Evolutionary conservation across 208 protist species (phyloP).

Genomic region (Trypanosoma theileri): DNA sequence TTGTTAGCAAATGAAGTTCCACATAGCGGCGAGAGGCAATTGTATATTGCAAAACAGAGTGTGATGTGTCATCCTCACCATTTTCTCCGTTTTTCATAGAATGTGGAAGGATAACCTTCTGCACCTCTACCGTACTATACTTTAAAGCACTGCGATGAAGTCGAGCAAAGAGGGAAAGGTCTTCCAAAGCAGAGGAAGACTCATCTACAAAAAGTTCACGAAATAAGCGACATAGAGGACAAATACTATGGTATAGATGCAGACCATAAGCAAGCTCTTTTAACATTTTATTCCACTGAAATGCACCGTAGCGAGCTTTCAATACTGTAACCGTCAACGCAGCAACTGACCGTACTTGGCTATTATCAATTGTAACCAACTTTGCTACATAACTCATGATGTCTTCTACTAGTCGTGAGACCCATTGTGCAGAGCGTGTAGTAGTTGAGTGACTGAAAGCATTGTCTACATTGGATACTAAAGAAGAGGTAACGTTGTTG

Average conservation of each 20-base stretch:
- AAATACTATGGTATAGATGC: slow-evolving; percentile 36
- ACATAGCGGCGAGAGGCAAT: slow-evolving; percentile 48
- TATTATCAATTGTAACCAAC: slow-evolving; percentile 2
- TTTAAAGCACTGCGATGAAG: slow-evolving; percentile 31
- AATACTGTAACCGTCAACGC: slow-evolving; percentile 35
- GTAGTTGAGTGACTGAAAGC: background rate
- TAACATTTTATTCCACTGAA: slow-evolving; percentile 44
- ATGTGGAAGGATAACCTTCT: slow-evolving; percentile 18
- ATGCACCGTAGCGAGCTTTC: slow-evolving; percentile 35
- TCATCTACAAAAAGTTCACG: slow-evolving; percentile 45
- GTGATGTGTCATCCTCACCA: background rate
- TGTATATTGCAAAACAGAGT: slow-evolving; percentile 27
- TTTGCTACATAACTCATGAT: slow-evolving; percentile 16
- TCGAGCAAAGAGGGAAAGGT: slow-evolving; percentile 38
- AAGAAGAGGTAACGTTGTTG: background rate
- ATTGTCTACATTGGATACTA: background rate
- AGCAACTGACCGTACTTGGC: slow-evolving; percentile 31
- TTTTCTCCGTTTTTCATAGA: background rate
- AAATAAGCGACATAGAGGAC: slow-evolving; percentile 44
- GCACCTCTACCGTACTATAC: slow-evolving; percentile 26
- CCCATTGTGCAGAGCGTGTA: slow-evolving; percentile 24
- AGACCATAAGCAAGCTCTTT: slow-evolving; percentile 40
- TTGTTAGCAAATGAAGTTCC: slow-evolving; percentile 36
- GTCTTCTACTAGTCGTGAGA: slow-evolving; percentile 27
- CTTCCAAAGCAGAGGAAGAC: slow-evolving; percentile 25